These are phyloP conservation scores for Phytopythium vexans DNA, from an alignment of 352 stramenopile genomes.

Conservation along the genomic window DNA sequence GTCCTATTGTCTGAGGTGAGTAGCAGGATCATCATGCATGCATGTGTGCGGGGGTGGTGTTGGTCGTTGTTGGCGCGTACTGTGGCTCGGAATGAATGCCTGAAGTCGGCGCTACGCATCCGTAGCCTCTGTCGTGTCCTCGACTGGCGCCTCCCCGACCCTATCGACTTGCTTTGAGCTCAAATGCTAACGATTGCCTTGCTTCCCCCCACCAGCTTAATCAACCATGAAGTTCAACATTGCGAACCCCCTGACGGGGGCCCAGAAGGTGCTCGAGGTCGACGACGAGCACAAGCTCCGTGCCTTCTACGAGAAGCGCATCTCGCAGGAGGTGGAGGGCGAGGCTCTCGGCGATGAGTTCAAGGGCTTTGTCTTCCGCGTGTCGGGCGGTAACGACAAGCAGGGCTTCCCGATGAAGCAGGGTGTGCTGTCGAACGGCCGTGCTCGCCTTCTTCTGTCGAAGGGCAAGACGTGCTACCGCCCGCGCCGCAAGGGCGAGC, in stretches of 20 bases:
- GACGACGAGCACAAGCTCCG: slow-evolving; percentile 99
- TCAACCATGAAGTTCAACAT: slow-evolving; percentile 99
- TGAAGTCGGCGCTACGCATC: no score
- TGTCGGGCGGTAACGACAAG: slow-evolving; percentile 99
- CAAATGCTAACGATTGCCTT: no score
- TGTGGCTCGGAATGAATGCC: no score
- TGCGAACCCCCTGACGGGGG: slow-evolving; percentile 96
- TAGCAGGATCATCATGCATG: slow-evolving; percentile 1
- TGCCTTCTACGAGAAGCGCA: slow-evolving; percentile 99
- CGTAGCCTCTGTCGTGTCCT: neutral
- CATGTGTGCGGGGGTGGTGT: neutral
- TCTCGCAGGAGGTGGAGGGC: slow-evolving; percentile 99
- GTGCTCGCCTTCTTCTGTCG: slow-evolving; percentile 97
- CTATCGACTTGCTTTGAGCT: no score
- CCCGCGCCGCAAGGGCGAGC: slow-evolving; percentile 93
- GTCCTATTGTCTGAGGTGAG: slow-evolving; percentile 77
- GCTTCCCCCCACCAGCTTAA: slow-evolving; percentile 19
- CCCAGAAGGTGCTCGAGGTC: slow-evolving; percentile 99
- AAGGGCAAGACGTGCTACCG: slow-evolving; percentile 98
- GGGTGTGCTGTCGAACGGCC: slow-evolving; percentile 98
- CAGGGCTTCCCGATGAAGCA: slow-evolving; percentile 99
- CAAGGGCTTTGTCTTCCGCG: slow-evolving; percentile 98
- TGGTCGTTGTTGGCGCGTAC: neutral
- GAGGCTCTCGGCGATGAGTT: slow-evolving; percentile 99
- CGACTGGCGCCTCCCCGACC: neutral